Conservation (phyloP, 345 rosid species). For the Aurinia saxatilis region DNA sequence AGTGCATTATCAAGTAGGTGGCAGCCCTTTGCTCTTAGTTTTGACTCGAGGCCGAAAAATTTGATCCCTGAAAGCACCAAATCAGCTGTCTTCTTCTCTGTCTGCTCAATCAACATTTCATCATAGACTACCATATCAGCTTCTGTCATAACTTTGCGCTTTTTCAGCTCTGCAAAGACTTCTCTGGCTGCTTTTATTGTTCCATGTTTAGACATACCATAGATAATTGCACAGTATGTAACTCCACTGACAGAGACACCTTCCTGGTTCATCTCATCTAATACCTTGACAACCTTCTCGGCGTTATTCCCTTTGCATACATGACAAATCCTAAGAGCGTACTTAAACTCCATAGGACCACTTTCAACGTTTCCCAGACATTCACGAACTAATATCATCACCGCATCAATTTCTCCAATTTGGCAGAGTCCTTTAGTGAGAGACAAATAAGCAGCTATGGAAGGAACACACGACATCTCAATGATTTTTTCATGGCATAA, state of each 20-base stretch:
- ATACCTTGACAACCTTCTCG: conserved; percentile 57
- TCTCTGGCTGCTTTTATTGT: conserved; percentile 72
- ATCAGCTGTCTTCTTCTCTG: conserved; percentile 82
- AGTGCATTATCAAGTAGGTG: conserved; percentile 35
- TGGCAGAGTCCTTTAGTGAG: conserved; percentile 66
- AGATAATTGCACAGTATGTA: conserved; percentile 54
- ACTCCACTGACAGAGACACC: conserved; percentile 50
- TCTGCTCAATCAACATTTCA: conserved; percentile 67
- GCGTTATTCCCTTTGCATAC: conserved; percentile 46
- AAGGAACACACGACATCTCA: conserved; percentile 61
- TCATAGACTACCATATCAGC: conserved; percentile 65
- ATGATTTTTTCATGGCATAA: conserved; percentile 60
- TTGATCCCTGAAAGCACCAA: conserved; percentile 61
- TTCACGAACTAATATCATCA: conserved; percentile 75
- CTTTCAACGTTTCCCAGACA: conserved; percentile 63
- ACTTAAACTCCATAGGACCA: conserved; percentile 80
- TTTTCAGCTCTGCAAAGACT: conserved; percentile 51
- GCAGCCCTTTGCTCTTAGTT: conserved; percentile 68
- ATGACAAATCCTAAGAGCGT: conserved; percentile 49
- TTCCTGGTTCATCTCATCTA: conserved; percentile 72
- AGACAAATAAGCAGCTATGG: conserved; percentile 56
- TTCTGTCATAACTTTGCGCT: conserved; percentile 48
- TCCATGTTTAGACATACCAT: conserved; percentile 73
- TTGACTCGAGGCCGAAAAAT: conserved; percentile 87
- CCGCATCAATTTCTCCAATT: conserved; percentile 77